phyloP scores from a whole-genome alignment of 2,329 filamentous ascomycete species.

The Paecilomyces sp. region DNA sequence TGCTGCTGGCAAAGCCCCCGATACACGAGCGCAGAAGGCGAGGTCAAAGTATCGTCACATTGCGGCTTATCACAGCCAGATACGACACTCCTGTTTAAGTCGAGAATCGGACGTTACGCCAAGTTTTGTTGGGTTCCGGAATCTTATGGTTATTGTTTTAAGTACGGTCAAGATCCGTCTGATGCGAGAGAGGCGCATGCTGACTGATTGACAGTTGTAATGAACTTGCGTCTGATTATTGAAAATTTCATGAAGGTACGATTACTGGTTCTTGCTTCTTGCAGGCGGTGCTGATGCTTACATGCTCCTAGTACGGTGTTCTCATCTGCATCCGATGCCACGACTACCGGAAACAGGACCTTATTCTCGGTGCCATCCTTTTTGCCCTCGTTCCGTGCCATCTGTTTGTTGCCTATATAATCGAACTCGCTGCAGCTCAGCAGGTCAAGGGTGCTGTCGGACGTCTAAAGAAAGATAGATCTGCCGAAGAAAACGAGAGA shows the following conservation, averaged over 20 bases:
- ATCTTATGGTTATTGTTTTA: slow-evolving; percentile 90
- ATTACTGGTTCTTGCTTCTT: slow-evolving; percentile 3
- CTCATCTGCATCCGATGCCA: slow-evolving; percentile 87
- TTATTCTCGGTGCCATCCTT: slow-evolving; percentile 67
- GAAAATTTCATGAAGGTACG: slow-evolving; percentile 89
- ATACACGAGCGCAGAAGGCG: slow-evolving; percentile 16
- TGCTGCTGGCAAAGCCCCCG: slow-evolving; percentile 1
- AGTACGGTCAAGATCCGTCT: slow-evolving; percentile 45
- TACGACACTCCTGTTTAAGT: slow-evolving; percentile 73
- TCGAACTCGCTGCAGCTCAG: slow-evolving; percentile 75
- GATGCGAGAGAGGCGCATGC: not conserved
- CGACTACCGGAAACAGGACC: slow-evolving; percentile 72
- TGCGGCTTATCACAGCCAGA: slow-evolving; percentile 70
- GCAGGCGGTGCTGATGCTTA: not conserved
- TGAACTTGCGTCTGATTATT: slow-evolving; percentile 88
- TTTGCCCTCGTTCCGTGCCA: slow-evolving; percentile 87
- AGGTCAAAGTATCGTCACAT: slow-evolving; percentile 82
- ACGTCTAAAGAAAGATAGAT: slow-evolving; percentile 47
- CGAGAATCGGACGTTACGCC: slow-evolving; percentile 68
- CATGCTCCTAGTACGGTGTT: slow-evolving; percentile 68
- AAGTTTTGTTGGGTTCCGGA: slow-evolving; percentile 89
- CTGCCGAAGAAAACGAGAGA: slow-evolving; percentile 52
- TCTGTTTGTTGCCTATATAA: slow-evolving; percentile 80
- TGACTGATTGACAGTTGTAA: slow-evolving; percentile 57
- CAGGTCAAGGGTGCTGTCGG: slow-evolving; percentile 65